These are phyloP conservation scores for Pichia kluyveri DNA, from an alignment of 805 yeast genomes.

Conservation along the genomic window DNA sequence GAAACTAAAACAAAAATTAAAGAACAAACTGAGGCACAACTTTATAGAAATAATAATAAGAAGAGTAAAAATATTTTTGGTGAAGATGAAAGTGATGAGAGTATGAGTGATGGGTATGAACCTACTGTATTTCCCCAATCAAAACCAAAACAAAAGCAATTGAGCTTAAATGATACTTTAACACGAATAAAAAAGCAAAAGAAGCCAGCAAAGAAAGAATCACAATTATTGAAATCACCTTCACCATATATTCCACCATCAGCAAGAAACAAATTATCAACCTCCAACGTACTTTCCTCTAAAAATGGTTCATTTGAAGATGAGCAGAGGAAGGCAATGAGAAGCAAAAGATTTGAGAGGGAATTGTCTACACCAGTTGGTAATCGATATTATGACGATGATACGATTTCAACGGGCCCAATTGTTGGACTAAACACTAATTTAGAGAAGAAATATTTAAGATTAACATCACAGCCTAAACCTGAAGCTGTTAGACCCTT, in stretches of 20 bases:
- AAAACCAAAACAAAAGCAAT: background rate
- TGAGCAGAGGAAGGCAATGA: slow-evolving; percentile 4
- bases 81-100: slow-evolving; percentile 11
- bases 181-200: slow-evolving; percentile 6
- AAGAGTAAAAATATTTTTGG: slow-evolving; percentile 13
- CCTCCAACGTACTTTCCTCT: background rate
- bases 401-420: slow-evolving; percentile 12
- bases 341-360: slow-evolving; percentile 42
- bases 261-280: background rate
- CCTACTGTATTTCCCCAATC: too few species aligned
- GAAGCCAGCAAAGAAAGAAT: background rate
- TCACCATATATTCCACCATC: background rate
- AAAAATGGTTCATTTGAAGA: background rate
- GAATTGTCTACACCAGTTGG: slow-evolving; percentile 17
- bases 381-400: slow-evolving; percentile 1
- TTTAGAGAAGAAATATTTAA: slow-evolving; percentile 69
- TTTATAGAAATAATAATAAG: background rate
- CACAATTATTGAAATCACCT: background rate
- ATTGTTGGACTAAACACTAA: slow-evolving; percentile 54
- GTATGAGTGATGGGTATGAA: background rate
- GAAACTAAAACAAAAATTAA: too few species aligned
- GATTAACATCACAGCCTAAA: slow-evolving; percentile 87
- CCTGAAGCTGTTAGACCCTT: slow-evolving; percentile 78
- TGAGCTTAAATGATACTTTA: slow-evolving; percentile 1
- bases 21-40: background rate